Evolutionary conservation across 2,329 filamentous ascomycete genomes (phyloP), one percentile per base, ranked within the genome.

Genomic region (Rutstroemia sp.): DNA sequence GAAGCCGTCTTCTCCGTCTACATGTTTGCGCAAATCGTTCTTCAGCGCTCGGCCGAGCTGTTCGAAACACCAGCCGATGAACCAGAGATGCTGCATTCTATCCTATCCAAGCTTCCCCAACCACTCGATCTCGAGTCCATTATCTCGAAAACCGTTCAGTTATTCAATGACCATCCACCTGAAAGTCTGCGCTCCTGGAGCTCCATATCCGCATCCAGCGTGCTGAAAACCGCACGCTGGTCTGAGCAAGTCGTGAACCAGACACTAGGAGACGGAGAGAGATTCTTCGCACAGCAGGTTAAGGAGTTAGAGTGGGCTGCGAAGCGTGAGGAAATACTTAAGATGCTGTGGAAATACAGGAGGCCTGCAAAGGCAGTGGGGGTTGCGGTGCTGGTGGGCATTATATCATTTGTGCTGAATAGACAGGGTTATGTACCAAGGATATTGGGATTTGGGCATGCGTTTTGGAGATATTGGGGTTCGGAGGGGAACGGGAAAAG

Each of bases 1-100:
- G 89, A 95, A 70, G 89, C 92, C n/a, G 87, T 88, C 41, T 90
- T 96, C 66, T 86, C 86, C 17, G 80, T 97, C 52, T 99, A 99
- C 71, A 79, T 97, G 54, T 97, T 96, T 72, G 90, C 91, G 1
- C 87, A 89, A 68, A 92, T 96, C 60, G 84, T 96, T 44, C 77
- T 95, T 37, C 83, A 85, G 47, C 86, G 92, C 39, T 86, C 88
- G 57, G 80, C 83, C 37, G 91, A 96, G 71, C 80, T 99, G n/a
- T 81, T 97, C 61, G 87, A 89, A 51, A 88, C 90, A n/a, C 82
- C 86, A 1, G 72, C 78, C 19, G 88, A 95, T 62, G 91, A 96
- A 69, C 87, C 89, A 6, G 92, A 97, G 67, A 95, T 99, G 82
- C 80, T 99, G 23, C 91, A 96, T 70, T 88, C 86, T 58, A 85